A percentile compares a stretch with the other conserved stretches of the same genome.
These are phyloP conservation scores for Cryphonectria radicalis DNA, from an alignment of 2,329 filamentous ascomycete genomes.

Conservation along the genomic window DNA sequence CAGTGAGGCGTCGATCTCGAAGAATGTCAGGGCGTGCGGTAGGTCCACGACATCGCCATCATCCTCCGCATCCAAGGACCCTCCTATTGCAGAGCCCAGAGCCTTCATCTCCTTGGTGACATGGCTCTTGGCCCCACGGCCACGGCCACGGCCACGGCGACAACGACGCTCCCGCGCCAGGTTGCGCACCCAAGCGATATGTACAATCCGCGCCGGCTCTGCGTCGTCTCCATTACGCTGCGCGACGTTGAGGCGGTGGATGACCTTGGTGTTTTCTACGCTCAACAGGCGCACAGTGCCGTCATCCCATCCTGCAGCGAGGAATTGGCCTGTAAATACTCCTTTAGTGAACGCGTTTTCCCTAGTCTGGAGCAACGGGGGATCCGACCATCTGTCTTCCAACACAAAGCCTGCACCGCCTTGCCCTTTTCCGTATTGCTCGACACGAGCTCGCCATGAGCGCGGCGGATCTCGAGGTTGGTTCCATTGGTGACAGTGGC, in stretches of 20 bases:
- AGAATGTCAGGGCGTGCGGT: conserved; percentile 72
- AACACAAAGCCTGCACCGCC: conserved; percentile 56
- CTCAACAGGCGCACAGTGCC: conserved; percentile 77
- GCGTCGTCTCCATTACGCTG: conserved; percentile 37
- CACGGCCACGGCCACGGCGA: conserved; percentile 13
- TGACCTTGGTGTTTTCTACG: conserved; percentile 78
- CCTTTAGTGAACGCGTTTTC: neutral
- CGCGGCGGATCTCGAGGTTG: conserved; percentile 75
- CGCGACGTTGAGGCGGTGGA: conserved; percentile 69
- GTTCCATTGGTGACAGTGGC: conserved; percentile 71
- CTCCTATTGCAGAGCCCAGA: neutral
- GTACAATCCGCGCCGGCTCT: conserved; percentile 49
- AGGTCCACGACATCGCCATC: conserved; percentile 54
- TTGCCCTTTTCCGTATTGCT: conserved; percentile 49
- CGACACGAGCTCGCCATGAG: conserved; percentile 71
- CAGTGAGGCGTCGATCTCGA: conserved; percentile 76
- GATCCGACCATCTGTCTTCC: conserved; percentile 68
- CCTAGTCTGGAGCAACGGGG: conserved; percentile 32
- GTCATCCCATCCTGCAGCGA: conserved; percentile 85
- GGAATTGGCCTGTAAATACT: conserved; percentile 63
- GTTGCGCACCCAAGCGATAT: conserved; percentile 59
- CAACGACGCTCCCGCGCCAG: conserved; percentile 39
- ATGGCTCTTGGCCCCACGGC: conserved; percentile 16
- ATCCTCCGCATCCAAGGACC: conserved; percentile 28
- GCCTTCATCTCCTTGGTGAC: conserved; percentile 33